Evolutionary conservation across 495 filamentous ascomycete genomes (phyloP), one percentile per base, ranked within the genome.

Genomic region (Lasiosphaeria hispida): DNA sequence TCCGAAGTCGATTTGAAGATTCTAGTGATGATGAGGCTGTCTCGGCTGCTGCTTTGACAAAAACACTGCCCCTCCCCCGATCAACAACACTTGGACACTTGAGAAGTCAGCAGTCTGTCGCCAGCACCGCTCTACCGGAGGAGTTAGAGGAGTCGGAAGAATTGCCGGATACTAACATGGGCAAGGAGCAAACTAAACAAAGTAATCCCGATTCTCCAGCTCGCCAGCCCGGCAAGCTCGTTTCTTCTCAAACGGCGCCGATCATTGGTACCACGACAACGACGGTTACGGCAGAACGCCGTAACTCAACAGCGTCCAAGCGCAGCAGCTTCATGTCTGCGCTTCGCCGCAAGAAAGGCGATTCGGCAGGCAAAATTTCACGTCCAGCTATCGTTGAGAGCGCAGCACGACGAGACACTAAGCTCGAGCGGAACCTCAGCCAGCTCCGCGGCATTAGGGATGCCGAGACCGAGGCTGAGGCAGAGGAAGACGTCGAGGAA

Each of bases 1-100:
- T 87, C 64, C 77, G 73, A 37, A 92, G 88, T 65, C 85, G 90
- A 2, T 91, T 91, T 64, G 85, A 83, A n/a, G 87, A 92, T 58
- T 92, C 89, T 1, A 92, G 89, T 64, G 89, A 92, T 61, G 87
- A 89, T 39, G 86, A 88, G 15, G 79, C 57, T 33, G 52, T 58
- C 14, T 53, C 57, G 19, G 69, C 70, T 33, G 56, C 65, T n/a
- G 59, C 65, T 0, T 13, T 63, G 8, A 18, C 53, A 0, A 53
- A 63, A 2, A 51, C 58, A 9, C 38, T 57, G 44, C 57, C 57
- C 10, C 52, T 19, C 5, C 47, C 63, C 1, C 13, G 18, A 4
- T 4, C 48, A 8, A 15, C 39, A 13, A 43, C 19, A 9, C 9
- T 17, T 8, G 38, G 54, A 0, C 52, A 60, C 33, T 17, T 59